phyloP scores from a whole-genome alignment of 768 basidiomycete species.

The Naganishia vishniacii region DNA sequence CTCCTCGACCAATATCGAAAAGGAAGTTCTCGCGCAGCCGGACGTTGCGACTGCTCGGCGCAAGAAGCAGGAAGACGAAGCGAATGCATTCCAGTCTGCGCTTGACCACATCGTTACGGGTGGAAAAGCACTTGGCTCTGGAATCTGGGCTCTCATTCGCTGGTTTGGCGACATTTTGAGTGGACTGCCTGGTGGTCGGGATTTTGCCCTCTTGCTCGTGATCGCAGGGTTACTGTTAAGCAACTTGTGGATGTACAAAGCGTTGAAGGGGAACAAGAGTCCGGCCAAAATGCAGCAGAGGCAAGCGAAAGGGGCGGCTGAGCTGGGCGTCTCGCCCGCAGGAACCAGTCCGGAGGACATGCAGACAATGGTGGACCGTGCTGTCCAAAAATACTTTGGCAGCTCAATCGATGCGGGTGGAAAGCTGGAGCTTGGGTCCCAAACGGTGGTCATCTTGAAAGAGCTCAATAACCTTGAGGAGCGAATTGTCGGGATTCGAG shows the following conservation, averaged over 20 bases:
- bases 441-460: neutral
- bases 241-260: conserved; percentile 44
- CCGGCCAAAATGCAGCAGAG: neutral
- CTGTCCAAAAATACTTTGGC: conserved; percentile 19
- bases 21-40: conserved; percentile 25
- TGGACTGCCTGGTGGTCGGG: conserved; percentile 31
- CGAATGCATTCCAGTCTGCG: conserved; percentile 33
- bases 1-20: conserved; percentile 18
- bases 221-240: conserved; percentile 36
- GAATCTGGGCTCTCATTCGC: conserved; percentile 30
- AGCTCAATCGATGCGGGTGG: neutral
- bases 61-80: conserved; percentile 35
- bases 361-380: neutral
- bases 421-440: neutral
- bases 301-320: conserved; percentile 6
- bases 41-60: conserved; percentile 33
- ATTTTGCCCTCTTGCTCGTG: conserved; percentile 28
- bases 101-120: conserved; percentile 37
- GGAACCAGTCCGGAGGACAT: neutral
- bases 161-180: conserved; percentile 32
- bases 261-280: conserved; percentile 26
- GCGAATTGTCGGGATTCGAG: conserved; percentile 6
- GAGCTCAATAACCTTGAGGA: conserved; percentile 17
- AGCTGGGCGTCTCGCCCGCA: neutral
- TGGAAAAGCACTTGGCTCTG: conserved; percentile 32